Evolutionary conservation across 108 stramenopile genomes (phyloP).

Genomic region (Chaetoceros tenuissimus): DNA sequence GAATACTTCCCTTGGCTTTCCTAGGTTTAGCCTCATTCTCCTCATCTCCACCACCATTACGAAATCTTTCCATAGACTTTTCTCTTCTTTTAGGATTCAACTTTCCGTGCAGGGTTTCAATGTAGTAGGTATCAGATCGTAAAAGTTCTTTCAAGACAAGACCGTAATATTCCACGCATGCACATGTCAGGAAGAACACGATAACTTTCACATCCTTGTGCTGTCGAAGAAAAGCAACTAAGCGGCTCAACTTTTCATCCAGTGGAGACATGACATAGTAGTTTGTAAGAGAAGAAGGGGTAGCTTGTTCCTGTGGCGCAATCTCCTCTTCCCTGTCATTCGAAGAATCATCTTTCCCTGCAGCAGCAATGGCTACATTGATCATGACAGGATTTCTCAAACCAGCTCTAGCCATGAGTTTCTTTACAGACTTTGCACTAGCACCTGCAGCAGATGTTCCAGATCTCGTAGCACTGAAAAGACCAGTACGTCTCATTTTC

Average conservation of each 20-base stretch:
- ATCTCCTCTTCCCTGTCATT: neutral
- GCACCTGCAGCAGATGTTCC: constrained; percentile 24
- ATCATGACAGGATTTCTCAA: constrained; percentile 95
- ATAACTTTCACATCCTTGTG: constrained; percentile 83
- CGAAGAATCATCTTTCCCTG: constrained; percentile 3
- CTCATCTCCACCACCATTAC: constrained; percentile 19
- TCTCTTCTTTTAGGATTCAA: constrained; percentile 91
- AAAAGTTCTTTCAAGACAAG: constrained; percentile 46
- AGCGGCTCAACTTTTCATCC: constrained; percentile 77
- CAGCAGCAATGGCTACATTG: constrained; percentile 66
- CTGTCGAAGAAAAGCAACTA: constrained; percentile 68
- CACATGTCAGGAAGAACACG: constrained; percentile 96
- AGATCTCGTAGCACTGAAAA: constrained; percentile 92
- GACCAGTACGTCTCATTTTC: constrained; percentile 92
- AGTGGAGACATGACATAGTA: constrained; percentile 74
- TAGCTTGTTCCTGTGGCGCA: constrained; percentile 36
- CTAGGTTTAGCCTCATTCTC: neutral
- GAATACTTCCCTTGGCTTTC: constrained; percentile 48
- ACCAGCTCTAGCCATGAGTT: constrained; percentile 83
- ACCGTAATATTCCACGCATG: constrained; percentile 93
- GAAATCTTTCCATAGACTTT: constrained; percentile 81
- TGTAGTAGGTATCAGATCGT: constrained; percentile 20
- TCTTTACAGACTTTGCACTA: constrained; percentile 54
- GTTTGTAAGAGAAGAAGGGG: constrained; percentile 86
- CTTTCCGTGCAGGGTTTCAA: constrained; percentile 91